Evolutionary conservation across 768 basidiomycete genomes (phyloP), one percentile per base, ranked within the genome.

Genomic region (Podaxis carcinomalis): DNA sequence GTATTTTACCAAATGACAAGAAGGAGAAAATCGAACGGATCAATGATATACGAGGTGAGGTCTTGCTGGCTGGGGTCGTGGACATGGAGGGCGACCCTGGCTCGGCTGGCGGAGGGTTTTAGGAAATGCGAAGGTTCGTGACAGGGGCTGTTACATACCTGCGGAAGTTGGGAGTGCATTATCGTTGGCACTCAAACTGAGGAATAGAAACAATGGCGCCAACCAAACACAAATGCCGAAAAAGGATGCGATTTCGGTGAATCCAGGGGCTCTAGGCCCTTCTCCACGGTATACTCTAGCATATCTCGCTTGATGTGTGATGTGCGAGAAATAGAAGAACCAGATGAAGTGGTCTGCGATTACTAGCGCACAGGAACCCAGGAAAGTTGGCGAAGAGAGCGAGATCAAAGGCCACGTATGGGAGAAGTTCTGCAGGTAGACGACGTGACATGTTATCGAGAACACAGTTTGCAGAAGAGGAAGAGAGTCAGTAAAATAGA

Each of bases 181-280:
- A 71, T 99, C 97, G 65, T 98, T 98, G 14, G 97, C 96, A 63
- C 93, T 95, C 56, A 99, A 78, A 69, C 94, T 96, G 61, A 99
- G 77, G 80, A 99, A 99, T 35, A 99, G 75, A 75, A 96, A 99
- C 32, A 99, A 73, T 2, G 97, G 97, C 6, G 90, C 84, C 28
- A 90, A 82, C 91, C 90, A 93, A n/a, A 92, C 87, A 72, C 90
- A 93, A 39, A 90, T 73, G 3, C 84, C 90, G 64, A 93, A 93
- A 74, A 93, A 93, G 7, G 91, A 88, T 16, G 90, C 87, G 61
- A 91, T 89, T 68, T 92, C 90, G 19, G 82, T 79, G 67, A 93
- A 92, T 5, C 79, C 77, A 7, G 78, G 81, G 1, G 70, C 66
- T 23, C 71, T 68, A 7, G 74, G 66, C 19, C 72, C 67, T 28